Evolutionary conservation across 441 rosid genomes (phyloP), one percentile per base, ranked within the genome.

Genomic region (Raphanus hybrid): DNA sequence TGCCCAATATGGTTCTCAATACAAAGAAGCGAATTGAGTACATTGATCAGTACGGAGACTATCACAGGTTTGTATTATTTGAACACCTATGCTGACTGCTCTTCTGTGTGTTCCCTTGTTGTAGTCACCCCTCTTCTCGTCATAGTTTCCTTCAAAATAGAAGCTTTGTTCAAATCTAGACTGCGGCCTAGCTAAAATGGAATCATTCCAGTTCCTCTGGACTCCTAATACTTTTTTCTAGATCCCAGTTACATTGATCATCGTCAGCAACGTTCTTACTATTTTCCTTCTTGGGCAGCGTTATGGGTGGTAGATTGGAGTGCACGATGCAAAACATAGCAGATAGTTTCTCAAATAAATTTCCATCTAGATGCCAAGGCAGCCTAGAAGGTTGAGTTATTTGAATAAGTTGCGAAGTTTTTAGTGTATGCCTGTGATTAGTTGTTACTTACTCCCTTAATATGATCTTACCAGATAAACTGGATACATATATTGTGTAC

Each of bases 321-420:
- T 94, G 98, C 87, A 92, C 98, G 4, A 92, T 94, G 99, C 98
- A 94, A 84, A 94, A 94, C 85, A 88, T 94, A 85, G 99, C 97
- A 4, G 98, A 94, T 78, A 90, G 85, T 81, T 92, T 94, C 82
- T 78, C 77, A 27, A 94, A 88, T 80, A 79, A 85, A 27, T 90
- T 85, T 84, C 35, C 81, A 61, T 92, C 94, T 15, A 90, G 94
- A 83, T 76, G 87, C 80, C 88, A 86, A 80, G 84, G 88, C 78
- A 88, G 57, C 71, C 85, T 87, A 27, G 96, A 90, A 90, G 98
- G 98, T 94, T 80, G 61, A 29, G 2, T 50, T 63, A 48, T 74
- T 64, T 69, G 37, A 76, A 18, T 43, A 55, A 41, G 10, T 66
- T 59, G 37, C 80, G 58, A 57, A 59, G 62, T 34, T 16, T n/a